A percentile compares a stretch with the other conserved stretches of the same genome.
Conservation (phyloP, 176 grass and related monocot species). For the bread wheat (Triticum aestivum) region DNA sequence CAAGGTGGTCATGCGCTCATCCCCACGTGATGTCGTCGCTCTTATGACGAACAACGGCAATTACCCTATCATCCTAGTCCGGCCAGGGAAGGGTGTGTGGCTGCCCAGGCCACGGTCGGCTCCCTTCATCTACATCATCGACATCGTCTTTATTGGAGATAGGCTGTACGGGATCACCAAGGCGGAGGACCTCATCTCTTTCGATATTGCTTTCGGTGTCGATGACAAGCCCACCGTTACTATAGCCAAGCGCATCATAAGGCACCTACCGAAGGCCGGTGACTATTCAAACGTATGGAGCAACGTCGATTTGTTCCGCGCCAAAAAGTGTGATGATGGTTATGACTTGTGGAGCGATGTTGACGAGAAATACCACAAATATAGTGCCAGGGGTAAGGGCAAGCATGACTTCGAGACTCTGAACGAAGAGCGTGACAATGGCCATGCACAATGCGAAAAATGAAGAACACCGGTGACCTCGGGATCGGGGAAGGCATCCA, state of each 20-base stretch:
- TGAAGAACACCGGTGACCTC: no score
- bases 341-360: no score
- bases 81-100: neutral
- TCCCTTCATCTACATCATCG: neutral
- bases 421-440: no score
- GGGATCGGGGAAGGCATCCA: no score
- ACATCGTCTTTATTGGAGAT: neutral
- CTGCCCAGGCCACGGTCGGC: neutral
- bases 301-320: neutral
- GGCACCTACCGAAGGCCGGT: neutral
- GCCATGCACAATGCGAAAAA: no score
- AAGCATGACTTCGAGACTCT: no score
- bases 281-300: neutral
- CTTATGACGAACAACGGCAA: neutral
- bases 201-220: accelerated
- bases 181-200: neutral
- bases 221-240: neutral
- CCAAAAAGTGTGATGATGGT: no score
- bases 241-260: neutral
- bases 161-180: neutral
- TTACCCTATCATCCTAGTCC: neutral
- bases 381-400: no score
- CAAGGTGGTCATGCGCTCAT: neutral
- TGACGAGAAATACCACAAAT: no score
- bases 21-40: neutral